Percentiles rank a stretch among this genome's conserved stretches.
Conservation (phyloP, 192 early-diverging fungal species). For the Backusella circina region DNA sequence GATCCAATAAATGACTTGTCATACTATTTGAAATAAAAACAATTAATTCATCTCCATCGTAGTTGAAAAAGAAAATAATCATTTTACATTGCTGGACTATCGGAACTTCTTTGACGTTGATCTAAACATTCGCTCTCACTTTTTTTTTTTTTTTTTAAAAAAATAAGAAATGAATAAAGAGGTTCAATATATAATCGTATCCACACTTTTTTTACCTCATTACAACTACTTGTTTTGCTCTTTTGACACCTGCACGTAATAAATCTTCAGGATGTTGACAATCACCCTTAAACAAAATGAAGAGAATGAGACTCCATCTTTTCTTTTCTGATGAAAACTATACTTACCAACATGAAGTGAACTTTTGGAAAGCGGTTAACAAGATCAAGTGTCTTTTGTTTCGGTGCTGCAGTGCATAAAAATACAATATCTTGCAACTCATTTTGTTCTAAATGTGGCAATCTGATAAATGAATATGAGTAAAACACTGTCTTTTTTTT, state of each 20-base stretch:
- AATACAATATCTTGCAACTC: constrained; percentile 45
- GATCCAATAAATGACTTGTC: constrained; percentile 54
- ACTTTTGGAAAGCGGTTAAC: constrained; percentile 39
- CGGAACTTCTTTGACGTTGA: constrained; percentile 34
- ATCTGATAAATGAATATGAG: background rate
- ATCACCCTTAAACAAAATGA: constrained; percentile 30
- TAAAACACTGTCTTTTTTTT: background rate
- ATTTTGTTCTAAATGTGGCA: constrained; percentile 27
- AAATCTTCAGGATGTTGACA: constrained; percentile 44
- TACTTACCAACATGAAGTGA: constrained; percentile 34
- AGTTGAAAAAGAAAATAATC: background rate
- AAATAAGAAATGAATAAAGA: background rate
- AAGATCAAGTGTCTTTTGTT: constrained; percentile 29
- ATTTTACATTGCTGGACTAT: constrained; percentile 36
- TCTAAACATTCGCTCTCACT: constrained; percentile 31
- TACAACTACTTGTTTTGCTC: constrained; percentile 41
- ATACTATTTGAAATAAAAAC: constrained; percentile 33
- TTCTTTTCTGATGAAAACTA: background rate
- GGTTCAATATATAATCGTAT: background rate
- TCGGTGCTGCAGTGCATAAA: constrained; percentile 28
- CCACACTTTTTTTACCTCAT: constrained; percentile 20
- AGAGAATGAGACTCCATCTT: background rate
- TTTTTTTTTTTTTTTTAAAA: background rate
- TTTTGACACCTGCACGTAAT: constrained; percentile 37
- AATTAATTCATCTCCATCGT: background rate